Conservation (phyloP, 495 filamentous ascomycete species). For the Neurospora sp. region DNA sequence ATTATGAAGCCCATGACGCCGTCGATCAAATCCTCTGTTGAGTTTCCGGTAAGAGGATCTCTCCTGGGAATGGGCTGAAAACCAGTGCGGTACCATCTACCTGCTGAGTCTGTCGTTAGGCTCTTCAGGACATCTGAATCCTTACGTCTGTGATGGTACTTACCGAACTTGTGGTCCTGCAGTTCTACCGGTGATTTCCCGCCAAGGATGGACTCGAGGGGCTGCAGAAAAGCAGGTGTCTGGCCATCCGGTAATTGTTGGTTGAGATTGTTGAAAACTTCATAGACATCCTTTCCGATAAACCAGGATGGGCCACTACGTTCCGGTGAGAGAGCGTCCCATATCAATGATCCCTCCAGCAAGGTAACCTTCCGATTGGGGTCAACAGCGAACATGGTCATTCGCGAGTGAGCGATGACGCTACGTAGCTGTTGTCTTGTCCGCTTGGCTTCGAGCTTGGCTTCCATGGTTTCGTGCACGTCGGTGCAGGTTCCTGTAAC, state of each 20-base stretch:
- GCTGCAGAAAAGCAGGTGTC: slow-evolving; percentile 33
- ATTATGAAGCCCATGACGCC: slow-evolving; percentile 60
- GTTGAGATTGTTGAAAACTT: slow-evolving; percentile 40
- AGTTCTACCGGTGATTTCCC: slow-evolving; percentile 40
- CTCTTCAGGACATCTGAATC: not conserved
- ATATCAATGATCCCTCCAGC: slow-evolving; percentile 51
- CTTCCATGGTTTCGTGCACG: slow-evolving; percentile 53
- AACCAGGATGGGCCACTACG: slow-evolving; percentile 21
- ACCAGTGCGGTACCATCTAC: slow-evolving; percentile 54
- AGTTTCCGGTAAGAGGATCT: slow-evolving; percentile 33
- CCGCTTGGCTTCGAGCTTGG: slow-evolving; percentile 46
- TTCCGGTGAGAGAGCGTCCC: slow-evolving; percentile 27
- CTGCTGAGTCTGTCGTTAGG: slow-evolving; percentile 22
- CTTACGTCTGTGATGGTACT: not conserved
- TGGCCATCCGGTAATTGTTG: slow-evolving; percentile 24
- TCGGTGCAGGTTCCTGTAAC: slow-evolving; percentile 48
- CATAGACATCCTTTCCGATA: slow-evolving; percentile 49
- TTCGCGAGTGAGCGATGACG: slow-evolving; percentile 56
- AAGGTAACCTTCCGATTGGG: slow-evolving; percentile 45
- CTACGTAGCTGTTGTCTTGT: slow-evolving; percentile 53
- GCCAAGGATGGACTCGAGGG: slow-evolving; percentile 47
- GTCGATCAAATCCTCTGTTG: slow-evolving; percentile 39
- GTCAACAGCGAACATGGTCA: slow-evolving; percentile 60
- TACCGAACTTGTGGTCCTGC: slow-evolving; percentile 39
- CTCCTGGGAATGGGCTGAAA: slow-evolving; percentile 49